Evolutionary conservation across 192 early-diverging fungal species (phyloP), one percentile per base, ranked within the genome.

Genomic region (Coemansia sp.): DNA sequence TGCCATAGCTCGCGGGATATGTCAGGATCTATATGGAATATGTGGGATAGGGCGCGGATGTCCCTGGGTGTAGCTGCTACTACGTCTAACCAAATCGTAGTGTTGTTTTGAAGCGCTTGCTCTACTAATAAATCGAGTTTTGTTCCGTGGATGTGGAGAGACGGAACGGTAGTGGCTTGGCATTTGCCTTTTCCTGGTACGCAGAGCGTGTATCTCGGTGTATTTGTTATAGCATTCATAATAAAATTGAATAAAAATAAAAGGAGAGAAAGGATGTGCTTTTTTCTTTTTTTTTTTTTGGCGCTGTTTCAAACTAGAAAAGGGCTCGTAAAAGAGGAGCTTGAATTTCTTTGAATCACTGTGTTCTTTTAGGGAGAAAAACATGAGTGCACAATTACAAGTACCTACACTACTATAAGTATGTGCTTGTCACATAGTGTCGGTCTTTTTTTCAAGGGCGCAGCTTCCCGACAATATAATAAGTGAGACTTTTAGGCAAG

Each of bases 141-240:
- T 37, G 21, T 12, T 34, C 37, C 37, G 21, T 61, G n/a, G 5
- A 61, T 34, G 8, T 61, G 36, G 19, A 61, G 59, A 1, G 27
- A 21, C 4, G 59, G 10, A 19, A 61, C n/a, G 37, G 34, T 14
- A n/a, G 34, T 4, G 11, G 59, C 36, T 17, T 23, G 17, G 59
- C 21, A 10, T 39, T 61, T 61, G 59, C 59, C 59, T 61, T 61
- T 31, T 21, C 59, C 59, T 4, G 59, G 59, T 61, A 61, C 11
- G 59, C 59, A 61, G 21, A 61, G 32, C 37, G 59, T 61, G 59
- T 61, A 61, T 21, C 38, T 58, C 29, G 15, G 51, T 3, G 57
- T 29, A n/a, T 31, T 14, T 31, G 29, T 10, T 7, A 15, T 19
- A n/a, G 7, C 34, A 19, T n/a, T 59, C 31, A 59, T 59, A 9